phyloP scores from a whole-genome alignment of 1,284 basidiomycete species.

The Rhodotorula glutinis region DNA sequence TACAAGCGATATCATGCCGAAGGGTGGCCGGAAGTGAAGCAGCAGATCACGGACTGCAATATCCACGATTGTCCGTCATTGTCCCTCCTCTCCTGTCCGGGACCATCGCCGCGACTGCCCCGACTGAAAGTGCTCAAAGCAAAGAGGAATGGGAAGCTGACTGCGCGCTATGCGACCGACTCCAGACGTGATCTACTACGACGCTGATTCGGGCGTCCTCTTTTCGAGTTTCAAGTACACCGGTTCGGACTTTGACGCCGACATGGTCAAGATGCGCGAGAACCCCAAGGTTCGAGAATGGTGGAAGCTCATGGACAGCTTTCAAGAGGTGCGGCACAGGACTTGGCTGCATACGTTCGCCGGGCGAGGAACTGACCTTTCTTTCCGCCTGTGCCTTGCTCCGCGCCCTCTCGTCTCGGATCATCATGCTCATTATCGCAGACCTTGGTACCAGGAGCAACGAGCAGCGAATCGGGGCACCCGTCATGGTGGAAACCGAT shows the following conservation, averaged over 20 bases:
- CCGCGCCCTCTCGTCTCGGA: too few species aligned
- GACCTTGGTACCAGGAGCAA: neutral
- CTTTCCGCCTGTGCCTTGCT: too few species aligned
- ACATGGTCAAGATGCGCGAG: neutral
- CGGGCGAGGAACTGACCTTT: neutral
- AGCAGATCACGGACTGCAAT: neutral
- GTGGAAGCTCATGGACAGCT: neutral
- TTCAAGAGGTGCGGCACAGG: neutral
- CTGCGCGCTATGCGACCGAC: neutral
- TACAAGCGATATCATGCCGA: neutral
- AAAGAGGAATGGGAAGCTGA: neutral
- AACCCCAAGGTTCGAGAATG: neutral
- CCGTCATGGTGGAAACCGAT: neutral
- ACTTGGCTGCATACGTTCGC: neutral
- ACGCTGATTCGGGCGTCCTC: neutral
- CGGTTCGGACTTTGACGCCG: neutral
- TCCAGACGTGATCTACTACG: conserved; percentile 3
- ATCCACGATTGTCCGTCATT: neutral
- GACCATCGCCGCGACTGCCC: neutral
- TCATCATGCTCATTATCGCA: neutral
- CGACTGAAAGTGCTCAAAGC: neutral
- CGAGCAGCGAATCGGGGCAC: neutral
- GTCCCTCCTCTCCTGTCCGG: neutral
- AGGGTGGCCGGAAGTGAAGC: neutral
- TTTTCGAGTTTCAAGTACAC: conserved; percentile 1